Evolutionary conservation across 2,329 filamentous ascomycete genomes (phyloP).

Genomic region (Ophiostoma triangulosporum): DNA sequence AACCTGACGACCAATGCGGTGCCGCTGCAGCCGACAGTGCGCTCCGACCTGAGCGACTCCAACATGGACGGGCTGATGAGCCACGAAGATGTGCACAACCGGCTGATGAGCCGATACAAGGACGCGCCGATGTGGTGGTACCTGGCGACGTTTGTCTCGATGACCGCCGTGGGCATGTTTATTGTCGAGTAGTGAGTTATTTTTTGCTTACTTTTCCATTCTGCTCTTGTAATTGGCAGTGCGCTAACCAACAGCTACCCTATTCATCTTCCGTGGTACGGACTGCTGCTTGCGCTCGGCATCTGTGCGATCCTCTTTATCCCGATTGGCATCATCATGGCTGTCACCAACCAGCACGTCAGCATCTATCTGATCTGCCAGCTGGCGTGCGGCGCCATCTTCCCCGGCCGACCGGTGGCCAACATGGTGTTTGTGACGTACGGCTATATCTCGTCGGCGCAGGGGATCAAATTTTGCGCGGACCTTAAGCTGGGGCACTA

Average conservation of each 20-base stretch:
- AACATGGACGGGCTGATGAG: conserved; percentile 44
- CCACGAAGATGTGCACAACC: conserved; percentile 70
- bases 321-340: conserved; percentile 85
- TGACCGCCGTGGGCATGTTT: conserved; percentile 69
- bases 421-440: conserved; percentile 94
- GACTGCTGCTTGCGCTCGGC: conserved; percentile 61
- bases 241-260: conserved; percentile 37
- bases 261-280: conserved; percentile 76
- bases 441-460: conserved; percentile 76
- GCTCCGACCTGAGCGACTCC: conserved; percentile 1
- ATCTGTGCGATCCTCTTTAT: conserved; percentile 77
- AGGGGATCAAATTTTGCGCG: conserved; percentile 78
- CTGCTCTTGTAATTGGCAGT: not conserved
- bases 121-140: conserved; percentile 79
- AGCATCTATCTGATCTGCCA: conserved; percentile 80
- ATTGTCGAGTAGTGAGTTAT: conserved; percentile 53
- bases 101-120: conserved; percentile 69
- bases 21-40: conserved; percentile 7
- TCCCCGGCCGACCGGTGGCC: conserved; percentile 73
- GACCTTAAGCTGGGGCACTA: conserved; percentile 81
- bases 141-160: conserved; percentile 56
- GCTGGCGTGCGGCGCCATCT: conserved; percentile 67
- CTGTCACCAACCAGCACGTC: conserved; percentile 79
- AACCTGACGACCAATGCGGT: conserved; percentile 6
- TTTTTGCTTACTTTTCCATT: not conserved